Evolutionary conservation across 768 basidiomycete species (phyloP).

Genomic region (Ephemerocybe angulata): DNA sequence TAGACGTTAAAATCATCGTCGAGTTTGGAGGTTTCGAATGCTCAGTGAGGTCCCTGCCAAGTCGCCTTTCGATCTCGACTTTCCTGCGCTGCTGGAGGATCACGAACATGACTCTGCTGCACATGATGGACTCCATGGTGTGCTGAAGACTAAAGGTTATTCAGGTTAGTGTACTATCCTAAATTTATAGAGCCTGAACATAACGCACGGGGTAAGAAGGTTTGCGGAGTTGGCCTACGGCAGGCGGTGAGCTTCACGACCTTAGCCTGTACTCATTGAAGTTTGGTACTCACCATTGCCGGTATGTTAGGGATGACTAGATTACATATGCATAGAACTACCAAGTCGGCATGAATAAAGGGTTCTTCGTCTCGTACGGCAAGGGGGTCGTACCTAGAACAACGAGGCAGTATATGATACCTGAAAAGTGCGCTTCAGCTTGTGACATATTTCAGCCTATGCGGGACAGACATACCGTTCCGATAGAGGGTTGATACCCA

Average conservation of each 20-base stretch:
- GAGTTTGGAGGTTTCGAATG: too few relatives aligned
- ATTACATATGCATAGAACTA: neutral
- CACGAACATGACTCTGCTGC: conserved; percentile 8
- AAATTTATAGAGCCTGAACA: neutral
- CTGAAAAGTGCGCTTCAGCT: neutral
- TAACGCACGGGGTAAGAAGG: neutral
- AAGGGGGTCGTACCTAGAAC: neutral
- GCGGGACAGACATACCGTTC: neutral
- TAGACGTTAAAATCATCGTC: too few relatives aligned
- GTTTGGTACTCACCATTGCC: neutral
- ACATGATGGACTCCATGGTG: conserved; percentile 4
- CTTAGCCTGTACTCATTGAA: too few relatives aligned
- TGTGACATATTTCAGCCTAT: too few relatives aligned
- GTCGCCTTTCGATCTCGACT: neutral
- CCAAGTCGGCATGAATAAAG: neutral
- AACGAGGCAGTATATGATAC: neutral
- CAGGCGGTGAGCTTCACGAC: neutral
- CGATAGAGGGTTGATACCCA: conserved; percentile 5
- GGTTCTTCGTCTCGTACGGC: neutral
- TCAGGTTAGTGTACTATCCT: neutral
- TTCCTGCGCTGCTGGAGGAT: conserved; percentile 7
- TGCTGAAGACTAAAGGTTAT: neutral
- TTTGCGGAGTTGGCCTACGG: neutral
- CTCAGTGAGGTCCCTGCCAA: too few relatives aligned
- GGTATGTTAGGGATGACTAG: neutral